Evolutionary conservation across 495 filamentous ascomycete genomes (phyloP).

Genomic region (Hamigera avellanea): DNA sequence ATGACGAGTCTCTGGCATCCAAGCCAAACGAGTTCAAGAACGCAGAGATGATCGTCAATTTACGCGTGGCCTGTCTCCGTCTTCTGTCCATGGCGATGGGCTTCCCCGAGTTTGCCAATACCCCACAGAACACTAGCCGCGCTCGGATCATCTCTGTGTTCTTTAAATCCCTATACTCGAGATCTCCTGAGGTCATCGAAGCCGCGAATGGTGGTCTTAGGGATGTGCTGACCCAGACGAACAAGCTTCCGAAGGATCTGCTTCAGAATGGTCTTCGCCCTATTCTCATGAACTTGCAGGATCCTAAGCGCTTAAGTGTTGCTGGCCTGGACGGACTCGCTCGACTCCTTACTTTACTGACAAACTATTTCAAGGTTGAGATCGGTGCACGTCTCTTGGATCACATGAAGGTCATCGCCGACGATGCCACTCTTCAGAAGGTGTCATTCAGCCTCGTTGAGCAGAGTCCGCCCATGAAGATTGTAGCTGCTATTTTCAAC

Average conservation of each 20-base stretch:
- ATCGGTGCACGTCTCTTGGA: constrained; percentile 85
- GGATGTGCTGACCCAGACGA: constrained; percentile 73
- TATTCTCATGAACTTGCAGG: constrained; percentile 89
- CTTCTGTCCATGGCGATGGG: constrained; percentile 85
- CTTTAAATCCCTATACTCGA: constrained; percentile 93
- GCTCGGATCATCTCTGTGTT: constrained; percentile 86
- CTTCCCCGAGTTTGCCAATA: constrained; percentile 74
- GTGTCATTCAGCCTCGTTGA: constrained; percentile 90
- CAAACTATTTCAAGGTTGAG: constrained; percentile 98
- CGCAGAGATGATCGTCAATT: constrained; percentile 76
- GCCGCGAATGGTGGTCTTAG: constrained; percentile 83
- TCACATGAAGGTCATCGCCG: constrained; percentile 85
- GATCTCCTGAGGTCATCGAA: constrained; percentile 82
- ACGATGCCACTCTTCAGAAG: constrained; percentile 66
- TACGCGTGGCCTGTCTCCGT: constrained; percentile 90
- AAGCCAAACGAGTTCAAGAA: constrained; percentile 85
- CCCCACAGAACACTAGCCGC: constrained; percentile 58
- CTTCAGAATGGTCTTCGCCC: constrained; percentile 89
- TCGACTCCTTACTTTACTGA: constrained; percentile 75
- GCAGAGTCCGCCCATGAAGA: constrained; percentile 80
- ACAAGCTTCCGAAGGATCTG: constrained; percentile 90
- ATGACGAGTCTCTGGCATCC: constrained; percentile 73
- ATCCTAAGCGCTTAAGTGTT: constrained; percentile 80
- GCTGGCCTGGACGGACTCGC: constrained; percentile 87
- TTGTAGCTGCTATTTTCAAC: constrained; percentile 86